phyloP scores from a whole-genome alignment of 192 early-diverging fungal species.

The Podila verticillata region DNA sequence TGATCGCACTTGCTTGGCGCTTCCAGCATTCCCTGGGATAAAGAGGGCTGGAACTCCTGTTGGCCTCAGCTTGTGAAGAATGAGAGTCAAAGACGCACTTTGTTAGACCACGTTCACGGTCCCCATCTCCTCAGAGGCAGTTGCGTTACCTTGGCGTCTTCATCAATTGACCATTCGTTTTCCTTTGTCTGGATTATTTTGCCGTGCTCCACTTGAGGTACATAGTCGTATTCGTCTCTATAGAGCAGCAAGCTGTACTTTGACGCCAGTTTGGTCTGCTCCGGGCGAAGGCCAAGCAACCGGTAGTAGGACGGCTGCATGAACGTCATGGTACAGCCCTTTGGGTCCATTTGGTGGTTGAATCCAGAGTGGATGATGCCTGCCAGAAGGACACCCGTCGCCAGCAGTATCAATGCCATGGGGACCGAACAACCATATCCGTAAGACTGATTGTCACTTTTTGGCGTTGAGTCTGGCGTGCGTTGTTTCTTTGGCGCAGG shows the following conservation, averaged over 20 bases:
- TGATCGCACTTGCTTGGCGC: constrained; percentile 88
- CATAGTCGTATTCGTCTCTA: constrained; percentile 62
- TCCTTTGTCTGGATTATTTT: constrained; percentile 11
- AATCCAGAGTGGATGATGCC: constrained; percentile 73
- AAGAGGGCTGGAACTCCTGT: constrained; percentile 89
- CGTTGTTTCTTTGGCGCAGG: no score
- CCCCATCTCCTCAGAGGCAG: background rate
- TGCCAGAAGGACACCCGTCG: constrained; percentile 15
- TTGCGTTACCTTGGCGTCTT: constrained; percentile 21
- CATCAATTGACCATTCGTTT: constrained; percentile 13
- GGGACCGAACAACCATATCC: no score
- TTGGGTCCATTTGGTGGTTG: constrained; percentile 67
- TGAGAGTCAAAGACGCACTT: background rate
- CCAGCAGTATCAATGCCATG: constrained; percentile 1
- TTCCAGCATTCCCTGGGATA: constrained; percentile 95
- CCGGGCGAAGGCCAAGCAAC: constrained; percentile 59
- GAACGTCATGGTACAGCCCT: constrained; percentile 61
- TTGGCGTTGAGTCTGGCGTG: no score
- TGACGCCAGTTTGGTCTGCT: constrained; percentile 66
- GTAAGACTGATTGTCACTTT: no score
- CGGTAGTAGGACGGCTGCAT: constrained; percentile 65
- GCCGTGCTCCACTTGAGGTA: constrained; percentile 14
- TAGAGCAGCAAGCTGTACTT: constrained; percentile 86
- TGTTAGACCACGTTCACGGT: background rate
- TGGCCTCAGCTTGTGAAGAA: constrained; percentile 46